Percentiles rank a stretch among this genome's conserved stretches.
Evolutionary conservation across 2,329 filamentous ascomycete species (phyloP).

Genomic region (Ophiostoma populinum): DNA sequence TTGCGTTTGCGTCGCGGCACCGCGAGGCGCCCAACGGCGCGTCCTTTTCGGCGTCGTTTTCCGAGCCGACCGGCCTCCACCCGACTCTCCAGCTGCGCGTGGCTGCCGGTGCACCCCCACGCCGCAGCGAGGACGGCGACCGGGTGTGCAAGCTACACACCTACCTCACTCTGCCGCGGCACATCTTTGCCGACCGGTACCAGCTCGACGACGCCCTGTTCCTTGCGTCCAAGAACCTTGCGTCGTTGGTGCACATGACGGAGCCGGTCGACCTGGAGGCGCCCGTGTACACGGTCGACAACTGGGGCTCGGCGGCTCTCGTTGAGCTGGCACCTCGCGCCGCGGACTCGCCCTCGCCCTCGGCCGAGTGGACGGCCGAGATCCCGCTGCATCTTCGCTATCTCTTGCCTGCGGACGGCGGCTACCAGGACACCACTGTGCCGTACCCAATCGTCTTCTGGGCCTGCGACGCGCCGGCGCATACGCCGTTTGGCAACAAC

Average conservation of each 20-base stretch:
- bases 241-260: slow-evolving; percentile 47
- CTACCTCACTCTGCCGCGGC: slow-evolving; percentile 66
- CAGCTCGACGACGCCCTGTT: slow-evolving; percentile 65
- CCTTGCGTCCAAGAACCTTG: slow-evolving; percentile 63
- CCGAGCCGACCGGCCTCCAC: slow-evolving; percentile 64
- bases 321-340: slow-evolving; percentile 50
- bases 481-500: slow-evolving; percentile 51
- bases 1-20: slow-evolving; percentile 72
- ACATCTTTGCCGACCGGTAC: slow-evolving; percentile 75
- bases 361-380: slow-evolving; percentile 39
- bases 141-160: slow-evolving; percentile 51
- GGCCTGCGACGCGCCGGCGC: slow-evolving; percentile 58
- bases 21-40: slow-evolving; percentile 30
- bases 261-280: slow-evolving; percentile 80
- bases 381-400: slow-evolving; percentile 82
- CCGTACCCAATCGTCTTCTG: slow-evolving; percentile 80
- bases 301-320: slow-evolving; percentile 67
- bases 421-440: slow-evolving; percentile 37
- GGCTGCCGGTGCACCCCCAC: slow-evolving; percentile 29
- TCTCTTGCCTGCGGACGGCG: slow-evolving; percentile 41
- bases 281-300: slow-evolving; percentile 57
- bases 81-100: slow-evolving; percentile 59
- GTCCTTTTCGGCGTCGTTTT: slow-evolving; percentile 46
- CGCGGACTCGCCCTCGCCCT: neutral
- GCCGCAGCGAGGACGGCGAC: slow-evolving; percentile 13